A percentile compares a stretch with the other conserved stretches of the same genome.
Conservation (phyloP, 805 yeast species). For the Kuraishia cidri region DNA sequence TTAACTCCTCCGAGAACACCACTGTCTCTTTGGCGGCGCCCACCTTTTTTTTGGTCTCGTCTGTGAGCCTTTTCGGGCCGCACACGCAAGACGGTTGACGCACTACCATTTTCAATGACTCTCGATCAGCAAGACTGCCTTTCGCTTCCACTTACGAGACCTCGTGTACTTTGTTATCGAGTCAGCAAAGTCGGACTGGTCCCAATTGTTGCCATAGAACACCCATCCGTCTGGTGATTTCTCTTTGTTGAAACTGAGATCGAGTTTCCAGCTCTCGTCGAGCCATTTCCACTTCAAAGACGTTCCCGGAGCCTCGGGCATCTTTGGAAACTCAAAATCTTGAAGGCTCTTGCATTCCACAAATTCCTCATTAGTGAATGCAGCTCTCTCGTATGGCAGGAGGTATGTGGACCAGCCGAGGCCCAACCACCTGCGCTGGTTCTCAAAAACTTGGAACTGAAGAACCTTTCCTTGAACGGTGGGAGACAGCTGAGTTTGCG, state of each 20-base stretch:
- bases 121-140: constrained; percentile 21
- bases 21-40: too few species aligned
- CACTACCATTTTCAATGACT: too few species aligned
- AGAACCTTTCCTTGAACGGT: constrained; percentile 30
- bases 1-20: too few species aligned
- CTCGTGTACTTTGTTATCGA: constrained; percentile 43
- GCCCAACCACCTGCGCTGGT: constrained; percentile 56
- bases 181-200: constrained; percentile 26
- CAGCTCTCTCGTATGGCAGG: constrained; percentile 42
- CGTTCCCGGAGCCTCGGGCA: constrained; percentile 9
- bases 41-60: too few species aligned
- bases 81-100: too few species aligned
- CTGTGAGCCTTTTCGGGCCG: too few species aligned
- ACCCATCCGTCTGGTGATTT: constrained; percentile 41
- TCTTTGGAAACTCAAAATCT: constrained; percentile 34
- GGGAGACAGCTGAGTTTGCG: constrained; percentile 2
- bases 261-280: constrained; percentile 42
- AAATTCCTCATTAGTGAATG: constrained; percentile 33
- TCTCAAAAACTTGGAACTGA: constrained; percentile 41
- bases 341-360: constrained; percentile 19
- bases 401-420: constrained; percentile 47
- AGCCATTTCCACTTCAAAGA: constrained; percentile 50
- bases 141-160: constrained; percentile 39
- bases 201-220: constrained; percentile 46
- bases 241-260: constrained; percentile 26